Evolutionary conservation across 208 protist genomes (phyloP), one percentile per base, ranked within the genome.

Genomic region (Acanthamoeba quina): DNA sequence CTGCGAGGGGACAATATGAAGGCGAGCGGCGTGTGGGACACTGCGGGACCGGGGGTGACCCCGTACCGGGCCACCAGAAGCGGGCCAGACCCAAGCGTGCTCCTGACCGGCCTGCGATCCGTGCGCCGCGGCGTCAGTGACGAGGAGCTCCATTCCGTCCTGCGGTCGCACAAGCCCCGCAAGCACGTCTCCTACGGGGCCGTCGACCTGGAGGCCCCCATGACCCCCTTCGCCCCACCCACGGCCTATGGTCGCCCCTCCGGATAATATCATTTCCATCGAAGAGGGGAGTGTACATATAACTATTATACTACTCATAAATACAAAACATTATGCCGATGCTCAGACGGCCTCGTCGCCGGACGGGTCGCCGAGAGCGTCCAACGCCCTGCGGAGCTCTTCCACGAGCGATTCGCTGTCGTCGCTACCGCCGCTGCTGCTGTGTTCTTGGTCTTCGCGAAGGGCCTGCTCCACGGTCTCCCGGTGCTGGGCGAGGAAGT

Each of bases 181-280:
- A 86, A 86, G 78, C 47, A 58, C 49, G 78, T 86, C 49, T 86
- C 78, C 49, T 86, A 86, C 34, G 78, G 78, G n/a, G 78, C 78
- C 26, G 49, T 86, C 11, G 78, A 86, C 31, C 24, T 86, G 26
- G 78, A 86, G 26, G 78, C 78, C 21, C 78, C 78, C 11, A 62
- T 62, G 49, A 86, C 17, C 78, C 78, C n/a, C n/a, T 86, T 86
- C 37, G 78, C 52, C 26, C 78, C 78, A 5, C 74, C 74, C 7
- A 37, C 34, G 34, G 6, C 47, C 41, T 56, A 5, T 44, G 41
- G 56, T 29, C 34, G 34, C 21, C 21, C 58, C 58, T 11, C 24
- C 17, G 17, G 19, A 15, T 58, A 21, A 58, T n/a, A n/a, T n/a
- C 44, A 47, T 47, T 47, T 47, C 44, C 44, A 47, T 47, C 44